Conservation (phyloP, 2,329 filamentous ascomycete genomes). For the Fusarium annulatum region DNA sequence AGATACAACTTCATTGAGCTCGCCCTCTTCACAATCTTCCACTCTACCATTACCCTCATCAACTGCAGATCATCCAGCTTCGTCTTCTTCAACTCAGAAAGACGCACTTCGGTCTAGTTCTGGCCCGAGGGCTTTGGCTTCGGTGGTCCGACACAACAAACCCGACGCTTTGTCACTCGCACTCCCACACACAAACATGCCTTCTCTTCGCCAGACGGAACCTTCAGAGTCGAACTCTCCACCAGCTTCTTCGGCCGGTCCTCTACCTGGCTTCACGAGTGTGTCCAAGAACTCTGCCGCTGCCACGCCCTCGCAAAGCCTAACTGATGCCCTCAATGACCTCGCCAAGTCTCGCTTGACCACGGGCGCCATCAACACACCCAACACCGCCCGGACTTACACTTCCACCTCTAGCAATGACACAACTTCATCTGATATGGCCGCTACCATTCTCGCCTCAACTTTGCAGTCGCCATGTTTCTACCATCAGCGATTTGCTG, state of each 20-base stretch:
- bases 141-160: conserved; percentile 69
- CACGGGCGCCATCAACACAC: conserved; percentile 33
- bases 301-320: conserved; percentile 67
- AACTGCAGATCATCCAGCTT: conserved; percentile 40
- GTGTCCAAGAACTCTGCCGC: conserved; percentile 43
- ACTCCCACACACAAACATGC: conserved; percentile 56
- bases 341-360: conserved; percentile 58
- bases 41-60: conserved; percentile 19
- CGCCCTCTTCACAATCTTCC: conserved; percentile 4
- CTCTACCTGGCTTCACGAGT: conserved; percentile 7
- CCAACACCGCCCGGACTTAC: conserved; percentile 37
- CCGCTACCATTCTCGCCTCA: conserved; percentile 47
- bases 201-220: conserved; percentile 57
- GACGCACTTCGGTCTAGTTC: conserved; percentile 55
- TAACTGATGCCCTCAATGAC: conserved; percentile 70
- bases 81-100: conserved; percentile 21
- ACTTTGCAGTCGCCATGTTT: conserved; percentile 91
- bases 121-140: conserved; percentile 83
- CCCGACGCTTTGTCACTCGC: conserved; percentile 70
- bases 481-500: conserved; percentile 96
- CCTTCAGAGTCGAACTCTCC: conserved; percentile 48
- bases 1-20: conserved; percentile 17
- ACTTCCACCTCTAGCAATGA: conserved; percentile 21
- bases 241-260: conserved; percentile 12
- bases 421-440: conserved; percentile 24